Evolutionary conservation across 495 filamentous ascomycete genomes (phyloP).

Genomic region (Penicillium alfredii): DNA sequence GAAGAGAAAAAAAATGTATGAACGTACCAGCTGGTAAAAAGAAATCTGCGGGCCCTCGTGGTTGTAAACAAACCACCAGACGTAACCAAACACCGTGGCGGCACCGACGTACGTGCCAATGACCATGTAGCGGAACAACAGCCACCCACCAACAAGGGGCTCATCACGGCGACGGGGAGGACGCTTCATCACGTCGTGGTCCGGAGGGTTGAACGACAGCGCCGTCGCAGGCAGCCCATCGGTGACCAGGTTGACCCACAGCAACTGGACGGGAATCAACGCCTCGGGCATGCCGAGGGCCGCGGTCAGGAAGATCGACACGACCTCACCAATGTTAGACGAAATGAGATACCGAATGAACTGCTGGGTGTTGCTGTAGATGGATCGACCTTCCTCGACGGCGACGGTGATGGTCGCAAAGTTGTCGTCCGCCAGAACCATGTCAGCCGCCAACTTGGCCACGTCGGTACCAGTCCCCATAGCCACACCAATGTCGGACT

Average conservation of each 20-base stretch:
- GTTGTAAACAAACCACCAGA: slow-evolving; percentile 99
- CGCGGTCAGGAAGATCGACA: slow-evolving; percentile 98
- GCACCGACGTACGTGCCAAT: slow-evolving; percentile 92
- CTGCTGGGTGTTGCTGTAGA: slow-evolving; percentile 99
- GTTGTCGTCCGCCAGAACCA: slow-evolving; percentile 98
- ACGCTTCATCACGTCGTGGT: slow-evolving; percentile 94
- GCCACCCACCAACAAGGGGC: slow-evolving; percentile 83
- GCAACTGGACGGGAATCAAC: slow-evolving; percentile 90
- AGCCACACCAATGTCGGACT: slow-evolving; percentile 96
- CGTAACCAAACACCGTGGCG: slow-evolving; percentile 95
- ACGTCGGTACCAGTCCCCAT: slow-evolving; percentile 99
- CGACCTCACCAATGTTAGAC: slow-evolving; percentile 98
- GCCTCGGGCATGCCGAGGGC: slow-evolving; percentile 97
- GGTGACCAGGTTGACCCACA: slow-evolving; percentile 99
- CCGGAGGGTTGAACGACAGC: slow-evolving; percentile 93
- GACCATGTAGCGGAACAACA: slow-evolving; percentile 96
- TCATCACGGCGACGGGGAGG: slow-evolving; percentile 89
- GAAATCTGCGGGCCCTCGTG: slow-evolving; percentile 84
- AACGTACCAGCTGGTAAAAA: slow-evolving; percentile 75
- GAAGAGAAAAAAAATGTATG: neutral
- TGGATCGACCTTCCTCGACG: slow-evolving; percentile 94
- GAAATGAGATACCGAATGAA: slow-evolving; percentile 99
- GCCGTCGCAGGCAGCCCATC: slow-evolving; percentile 96
- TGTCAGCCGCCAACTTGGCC: slow-evolving; percentile 92
- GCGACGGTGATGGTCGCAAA: slow-evolving; percentile 96